Percentiles rank a stretch among this genome's conserved stretches.
These are phyloP conservation scores for Hypocreales sp. DNA, from an alignment of 2,329 filamentous ascomycete genomes.

Conservation along the genomic window DNA sequence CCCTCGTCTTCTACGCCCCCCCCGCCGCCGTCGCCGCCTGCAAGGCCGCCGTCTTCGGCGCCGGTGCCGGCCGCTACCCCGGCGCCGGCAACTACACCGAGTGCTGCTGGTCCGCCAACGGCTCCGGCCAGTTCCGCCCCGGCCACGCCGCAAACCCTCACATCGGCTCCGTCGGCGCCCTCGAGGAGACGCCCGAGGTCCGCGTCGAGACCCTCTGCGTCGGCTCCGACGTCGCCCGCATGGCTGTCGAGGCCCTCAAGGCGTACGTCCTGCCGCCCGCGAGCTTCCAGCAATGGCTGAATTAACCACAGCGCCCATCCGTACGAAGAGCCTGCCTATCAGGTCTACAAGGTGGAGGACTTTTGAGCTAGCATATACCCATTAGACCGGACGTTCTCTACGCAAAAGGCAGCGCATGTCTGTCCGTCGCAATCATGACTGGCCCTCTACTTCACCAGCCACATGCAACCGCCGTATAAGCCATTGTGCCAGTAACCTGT, in stretches of 20 bases:
- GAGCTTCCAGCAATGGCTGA: neutral
- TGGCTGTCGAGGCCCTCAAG: conserved; percentile 49
- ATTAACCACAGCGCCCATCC: conserved; percentile 25
- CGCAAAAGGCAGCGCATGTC: too few relatives aligned
- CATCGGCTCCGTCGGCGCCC: conserved; percentile 38
- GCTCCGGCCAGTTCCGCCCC: conserved; percentile 51
- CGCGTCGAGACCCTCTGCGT: conserved; percentile 48
- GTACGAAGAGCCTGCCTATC: conserved; percentile 35
- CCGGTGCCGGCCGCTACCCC: conserved; percentile 39
- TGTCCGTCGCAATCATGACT: too few relatives aligned
- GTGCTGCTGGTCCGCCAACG: conserved; percentile 33
- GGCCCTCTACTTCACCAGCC: too few relatives aligned
- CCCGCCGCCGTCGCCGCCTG: conserved; percentile 25
- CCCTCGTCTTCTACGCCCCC: conserved; percentile 36
- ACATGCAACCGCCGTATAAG: too few relatives aligned
- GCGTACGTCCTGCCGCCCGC: conserved; percentile 26
- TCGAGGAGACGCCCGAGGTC: conserved; percentile 45
- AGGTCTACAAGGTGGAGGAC: conserved; percentile 31
- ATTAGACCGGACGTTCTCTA: too few relatives aligned
- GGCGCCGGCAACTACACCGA: conserved; percentile 37
- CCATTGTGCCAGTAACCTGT: too few relatives aligned
- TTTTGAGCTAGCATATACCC: too few relatives aligned
- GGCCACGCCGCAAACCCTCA: conserved; percentile 44
- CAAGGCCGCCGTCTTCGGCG: conserved; percentile 40
- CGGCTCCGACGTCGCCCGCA: conserved; percentile 37